Conservation (phyloP, 169 alveolate genomes). For the Cryptosporidium bovis region DNA sequence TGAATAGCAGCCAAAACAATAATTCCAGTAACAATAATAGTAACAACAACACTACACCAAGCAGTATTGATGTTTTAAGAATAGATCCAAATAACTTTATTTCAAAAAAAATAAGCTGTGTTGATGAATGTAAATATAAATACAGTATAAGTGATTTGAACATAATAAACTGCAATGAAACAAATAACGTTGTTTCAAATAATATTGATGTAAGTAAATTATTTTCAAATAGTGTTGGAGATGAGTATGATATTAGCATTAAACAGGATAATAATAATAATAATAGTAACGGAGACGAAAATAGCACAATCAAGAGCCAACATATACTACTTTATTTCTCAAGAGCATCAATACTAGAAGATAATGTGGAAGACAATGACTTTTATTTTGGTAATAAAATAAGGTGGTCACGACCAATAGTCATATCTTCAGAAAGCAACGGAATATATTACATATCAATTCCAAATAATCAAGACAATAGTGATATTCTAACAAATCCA, state of each 20-base stretch:
- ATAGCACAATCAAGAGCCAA: constrained; percentile 15
- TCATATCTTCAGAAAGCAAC: constrained; percentile 45
- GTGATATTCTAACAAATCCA: constrained; percentile 33
- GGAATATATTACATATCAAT: constrained; percentile 54
- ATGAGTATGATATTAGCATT: neutral
- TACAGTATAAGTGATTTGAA: neutral
- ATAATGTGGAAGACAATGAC: neutral
- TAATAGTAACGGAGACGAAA: neutral
- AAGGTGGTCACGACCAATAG: constrained; percentile 66
- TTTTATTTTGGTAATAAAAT: neutral
- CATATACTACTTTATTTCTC: constrained; percentile 36
- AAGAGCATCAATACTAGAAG: neutral
- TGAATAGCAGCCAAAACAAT: neutral
- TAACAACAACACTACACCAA: no score
- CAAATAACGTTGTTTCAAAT: neutral
- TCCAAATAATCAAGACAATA: neutral
- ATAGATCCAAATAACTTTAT: constrained; percentile 16
- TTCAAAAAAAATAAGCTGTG: neutral
- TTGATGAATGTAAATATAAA: neutral
- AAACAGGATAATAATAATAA: neutral
- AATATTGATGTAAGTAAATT: constrained; percentile 12
- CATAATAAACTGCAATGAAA: neutral
- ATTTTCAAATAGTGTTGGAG: neutral
- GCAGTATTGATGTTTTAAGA: neutral
- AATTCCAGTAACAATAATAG: no score